Conservation (phyloP, 768 basidiomycete species). For the Amanita molliuscula region DNA sequence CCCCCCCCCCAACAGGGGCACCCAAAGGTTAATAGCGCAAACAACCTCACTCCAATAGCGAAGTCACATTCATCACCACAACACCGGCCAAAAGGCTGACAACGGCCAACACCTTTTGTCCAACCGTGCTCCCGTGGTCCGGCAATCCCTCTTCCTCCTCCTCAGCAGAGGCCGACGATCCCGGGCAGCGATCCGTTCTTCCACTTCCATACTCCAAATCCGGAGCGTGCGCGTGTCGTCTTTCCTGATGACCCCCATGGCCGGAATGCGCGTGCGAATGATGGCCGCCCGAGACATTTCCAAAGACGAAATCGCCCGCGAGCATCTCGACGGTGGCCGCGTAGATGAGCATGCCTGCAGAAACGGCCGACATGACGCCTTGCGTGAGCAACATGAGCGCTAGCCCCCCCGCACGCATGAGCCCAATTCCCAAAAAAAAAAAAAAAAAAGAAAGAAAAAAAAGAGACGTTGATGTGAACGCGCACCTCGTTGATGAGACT, state of each 20-base stretch:
- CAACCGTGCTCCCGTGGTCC: constrained; percentile 12
- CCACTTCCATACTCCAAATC: not conserved
- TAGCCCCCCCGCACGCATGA: constrained; percentile 12
- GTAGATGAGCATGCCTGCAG: constrained; percentile 78
- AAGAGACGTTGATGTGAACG: constrained; percentile 7
- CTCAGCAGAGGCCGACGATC: not conserved
- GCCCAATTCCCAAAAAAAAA: not conserved
- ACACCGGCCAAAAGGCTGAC: constrained; percentile 53
- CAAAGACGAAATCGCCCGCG: constrained; percentile 77
- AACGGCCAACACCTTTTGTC: constrained; percentile 46
- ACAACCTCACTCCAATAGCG: constrained; percentile 27
- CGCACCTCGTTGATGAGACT: constrained; percentile 11
- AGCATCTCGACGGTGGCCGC: constrained; percentile 83
- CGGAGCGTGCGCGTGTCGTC: not conserved
- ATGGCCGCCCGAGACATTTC: constrained; percentile 35
- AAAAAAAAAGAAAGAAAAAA: not conserved
- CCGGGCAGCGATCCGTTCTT: not conserved
- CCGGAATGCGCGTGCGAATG: constrained; percentile 15
- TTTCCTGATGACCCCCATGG: constrained; percentile 15
- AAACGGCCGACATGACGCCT: constrained; percentile 74
- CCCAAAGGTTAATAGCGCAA: too few species aligned
- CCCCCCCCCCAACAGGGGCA: too few species aligned
- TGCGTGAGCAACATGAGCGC: constrained; percentile 46
- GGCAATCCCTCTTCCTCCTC: not conserved
- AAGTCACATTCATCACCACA: constrained; percentile 51